Evolutionary conservation across 768 basidiomycete genomes (phyloP), one percentile per base, ranked within the genome.

Genomic region (Russula virescens): DNA sequence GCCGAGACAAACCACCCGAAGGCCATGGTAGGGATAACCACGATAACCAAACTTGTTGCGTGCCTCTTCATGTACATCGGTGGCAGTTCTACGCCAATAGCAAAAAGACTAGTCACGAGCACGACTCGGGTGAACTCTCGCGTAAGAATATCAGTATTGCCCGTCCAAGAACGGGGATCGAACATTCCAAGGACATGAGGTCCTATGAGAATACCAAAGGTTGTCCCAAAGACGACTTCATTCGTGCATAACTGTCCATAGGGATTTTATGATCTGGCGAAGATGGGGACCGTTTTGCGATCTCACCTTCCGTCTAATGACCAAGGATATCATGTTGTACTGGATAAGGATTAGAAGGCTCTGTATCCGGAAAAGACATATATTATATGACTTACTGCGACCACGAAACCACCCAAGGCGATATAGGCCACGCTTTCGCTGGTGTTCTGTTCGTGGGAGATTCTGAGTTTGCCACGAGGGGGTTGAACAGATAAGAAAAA

Each of bases 81-180:
- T 0, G 96, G 95, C 38, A 98, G 78, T 72, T 99, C 95, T 26
- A 96, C 92, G 2, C 96, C 96, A 35, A 98, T 92, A 8, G 95
- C 91, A 69, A 99, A 99, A 1, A 98, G 83, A 28, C 93, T 91
- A 1, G 90, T 87, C 3, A 88, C 95, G 49, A 99, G 88, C 54
- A 97, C 89, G 38, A 97, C 75, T 10, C 94, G 81, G 76, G 87
- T 94, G 19, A 96, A 75, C 73, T 96, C 94, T 21, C 92, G 80
- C 1, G 95, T 98, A 61, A 99, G 83, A 4, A 76, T 72, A 69
- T 82, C 79, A 42, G 74, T 75, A 40, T 77, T 69, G 16, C 23
- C 43, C 11, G 81, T 81, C 94, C 94, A 97, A 3, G 78, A 77
- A 3, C 88, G 80, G 7, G 94, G 94, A 68, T 93, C 76, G 73